Conservation (phyloP, 768 basidiomycete genomes). For the Russula ochroleuca region DNA sequence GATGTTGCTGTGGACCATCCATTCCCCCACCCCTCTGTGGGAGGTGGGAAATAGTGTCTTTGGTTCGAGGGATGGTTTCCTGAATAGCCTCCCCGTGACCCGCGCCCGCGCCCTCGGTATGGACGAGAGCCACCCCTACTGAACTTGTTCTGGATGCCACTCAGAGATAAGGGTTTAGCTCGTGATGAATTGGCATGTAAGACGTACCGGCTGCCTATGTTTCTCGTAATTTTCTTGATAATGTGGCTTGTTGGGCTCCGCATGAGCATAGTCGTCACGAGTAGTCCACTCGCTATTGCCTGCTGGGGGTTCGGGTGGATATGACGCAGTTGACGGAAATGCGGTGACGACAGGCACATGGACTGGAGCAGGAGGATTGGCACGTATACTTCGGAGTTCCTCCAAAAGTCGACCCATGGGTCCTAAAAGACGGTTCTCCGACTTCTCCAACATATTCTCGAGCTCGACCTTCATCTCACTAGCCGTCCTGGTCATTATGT, state of each 20-base stretch:
- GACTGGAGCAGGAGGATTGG: conserved; percentile 3
- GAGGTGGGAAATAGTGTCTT: background rate
- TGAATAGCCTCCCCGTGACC: conserved; percentile 10
- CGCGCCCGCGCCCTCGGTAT: conserved; percentile 9
- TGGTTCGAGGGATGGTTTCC: background rate
- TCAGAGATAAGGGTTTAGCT: background rate
- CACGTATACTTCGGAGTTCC: conserved; percentile 8
- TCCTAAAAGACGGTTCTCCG: conserved; percentile 7
- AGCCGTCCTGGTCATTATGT: background rate
- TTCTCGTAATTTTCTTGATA: conserved; percentile 13
- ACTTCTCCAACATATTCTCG: conserved; percentile 12
- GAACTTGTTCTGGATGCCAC: background rate
- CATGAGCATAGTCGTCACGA: background rate
- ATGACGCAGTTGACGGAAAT: background rate
- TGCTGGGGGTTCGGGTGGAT: background rate
- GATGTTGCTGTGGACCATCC: background rate
- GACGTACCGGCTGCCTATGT: conserved; percentile 11
- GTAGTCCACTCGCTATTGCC: background rate
- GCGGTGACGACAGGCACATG: conserved; percentile 1
- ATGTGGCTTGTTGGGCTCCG: background rate
- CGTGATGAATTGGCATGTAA: background rate
- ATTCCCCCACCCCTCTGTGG: background rate
- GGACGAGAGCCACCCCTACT: background rate
- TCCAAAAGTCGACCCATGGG: conserved; percentile 17
- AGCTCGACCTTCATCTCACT: conserved; percentile 10